A percentile compares a stretch with the other conserved stretches of the same genome.
These are phyloP conservation scores for Naganishia sp. DNA, from an alignment of 1,284 basidiomycete species.

Conservation along the genomic window DNA sequence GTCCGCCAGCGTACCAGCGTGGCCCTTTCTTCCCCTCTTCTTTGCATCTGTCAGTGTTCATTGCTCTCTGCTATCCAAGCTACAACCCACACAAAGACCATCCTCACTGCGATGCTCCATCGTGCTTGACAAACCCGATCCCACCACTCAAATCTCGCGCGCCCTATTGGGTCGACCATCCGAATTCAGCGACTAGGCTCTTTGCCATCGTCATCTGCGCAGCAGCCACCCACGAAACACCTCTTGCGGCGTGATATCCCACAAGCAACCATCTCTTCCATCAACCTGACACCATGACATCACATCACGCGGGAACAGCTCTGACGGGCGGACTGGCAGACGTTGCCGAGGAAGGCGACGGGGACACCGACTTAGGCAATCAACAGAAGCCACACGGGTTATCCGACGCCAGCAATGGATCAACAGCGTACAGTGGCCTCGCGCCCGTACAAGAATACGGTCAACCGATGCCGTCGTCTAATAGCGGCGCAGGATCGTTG, in stretches of 20 bases:
- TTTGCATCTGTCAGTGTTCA: no score
- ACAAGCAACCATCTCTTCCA: neutral
- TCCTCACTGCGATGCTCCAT: constrained; percentile 9
- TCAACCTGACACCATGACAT: constrained; percentile 7
- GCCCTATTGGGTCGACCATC: neutral
- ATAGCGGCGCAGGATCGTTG: neutral
- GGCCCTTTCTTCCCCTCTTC: no score
- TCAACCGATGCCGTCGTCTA: neutral
- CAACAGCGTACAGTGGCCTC: neutral
- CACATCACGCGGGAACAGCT: constrained; percentile 17
- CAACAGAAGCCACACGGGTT: constrained; percentile 2
- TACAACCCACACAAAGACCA: no score
- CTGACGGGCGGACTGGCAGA: constrained; percentile 28
- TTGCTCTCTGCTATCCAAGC: no score
- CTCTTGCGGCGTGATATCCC: no score
- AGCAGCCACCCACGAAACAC: neutral
- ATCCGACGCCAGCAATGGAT: neutral
- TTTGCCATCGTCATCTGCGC: neutral
- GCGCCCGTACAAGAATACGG: neutral
- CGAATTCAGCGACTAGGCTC: neutral
- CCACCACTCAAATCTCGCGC: neutral
- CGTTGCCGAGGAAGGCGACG: constrained; percentile 31
- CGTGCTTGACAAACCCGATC: constrained; percentile 14
- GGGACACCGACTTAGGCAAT: constrained; percentile 29
- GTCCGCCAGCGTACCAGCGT: no score